A percentile compares a stretch with the other conserved stretches of the same genome.
Evolutionary conservation across 768 basidiomycete genomes (phyloP).

Genomic region (Russula lepida): DNA sequence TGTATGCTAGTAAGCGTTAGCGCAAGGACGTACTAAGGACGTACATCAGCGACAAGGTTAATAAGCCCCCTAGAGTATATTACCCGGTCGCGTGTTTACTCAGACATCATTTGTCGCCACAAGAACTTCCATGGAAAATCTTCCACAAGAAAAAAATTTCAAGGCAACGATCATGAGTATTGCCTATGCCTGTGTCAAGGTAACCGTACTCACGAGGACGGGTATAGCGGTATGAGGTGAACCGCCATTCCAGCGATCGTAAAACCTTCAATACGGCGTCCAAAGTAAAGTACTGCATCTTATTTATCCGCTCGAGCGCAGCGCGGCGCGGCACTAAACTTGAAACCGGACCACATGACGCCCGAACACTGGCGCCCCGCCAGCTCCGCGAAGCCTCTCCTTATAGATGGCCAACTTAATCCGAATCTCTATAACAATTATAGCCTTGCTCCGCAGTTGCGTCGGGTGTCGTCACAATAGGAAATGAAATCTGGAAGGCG

Average conservation of each 20-base stretch:
- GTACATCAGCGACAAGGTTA: background rate
- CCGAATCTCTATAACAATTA: background rate
- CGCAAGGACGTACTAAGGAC: background rate
- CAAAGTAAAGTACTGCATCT: background rate
- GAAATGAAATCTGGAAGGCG: slow-evolving; percentile 31
- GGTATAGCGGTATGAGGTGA: background rate
- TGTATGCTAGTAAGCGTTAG: slow-evolving; percentile 39
- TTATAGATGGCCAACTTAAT: slow-evolving; percentile 27
- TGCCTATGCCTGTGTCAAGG: background rate
- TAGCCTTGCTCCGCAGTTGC: slow-evolving; percentile 30
- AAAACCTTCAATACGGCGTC: background rate
- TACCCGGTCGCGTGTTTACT: slow-evolving; percentile 36
- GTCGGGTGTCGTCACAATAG: slow-evolving; percentile 2
- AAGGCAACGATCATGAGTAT: slow-evolving; percentile 32
- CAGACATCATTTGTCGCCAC: slow-evolving; percentile 34
- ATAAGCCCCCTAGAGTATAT: slow-evolving; percentile 38
- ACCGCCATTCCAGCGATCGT: background rate
- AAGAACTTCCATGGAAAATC: slow-evolving; percentile 34
- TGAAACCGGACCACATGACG: background rate
- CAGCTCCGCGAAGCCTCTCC: slow-evolving; percentile 22
- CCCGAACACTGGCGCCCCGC: slow-evolving; percentile 6
- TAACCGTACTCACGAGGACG: background rate
- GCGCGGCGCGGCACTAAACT: background rate
- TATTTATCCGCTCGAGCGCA: background rate
- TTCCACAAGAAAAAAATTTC: slow-evolving; percentile 37